Base-by-base conservation (phyloP, 2,329 filamentous ascomycete species). In the Aureobasidium lini region DNA sequence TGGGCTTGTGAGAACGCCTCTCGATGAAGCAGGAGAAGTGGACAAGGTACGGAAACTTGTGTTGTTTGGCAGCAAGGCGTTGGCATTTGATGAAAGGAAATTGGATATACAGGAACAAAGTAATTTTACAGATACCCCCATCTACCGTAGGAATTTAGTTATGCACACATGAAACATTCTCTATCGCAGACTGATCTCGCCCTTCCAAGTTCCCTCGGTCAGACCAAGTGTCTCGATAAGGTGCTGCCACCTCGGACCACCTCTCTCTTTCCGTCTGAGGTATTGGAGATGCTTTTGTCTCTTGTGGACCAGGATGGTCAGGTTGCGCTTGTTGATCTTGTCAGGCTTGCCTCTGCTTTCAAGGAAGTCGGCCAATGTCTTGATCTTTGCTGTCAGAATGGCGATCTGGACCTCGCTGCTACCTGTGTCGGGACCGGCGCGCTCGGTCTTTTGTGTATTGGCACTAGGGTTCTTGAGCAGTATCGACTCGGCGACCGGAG, bases 351-450 rank as follows among this genome's bases (percentile, higher is more conserved):
- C 89, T 66, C 84, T 82, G 43, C 77, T 80, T 68, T 87, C 81
- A 54, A 96, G 75, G 64, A 87, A 85, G 65, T 88, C 81, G 15
- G 88, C 86, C 52, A 99, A 73, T 28, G 87, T 85, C 63, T 90
- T 81, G 71, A 99, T 99, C 81, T 96, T 97, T 60, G 90, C 84
- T 3, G 94, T 99, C 71, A 99, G 75, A 66, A 99, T 95, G 47
- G 91, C 92, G 65, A 95, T 90, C 78, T 99, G 94, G n/a, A 99
- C 95, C 76, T 99, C 94, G 6, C 90, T 90, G 67, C 90, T 95
- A 37, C 94, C 94, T 0, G 93, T 99, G 71, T 99, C 94, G 5
- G 88, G 88, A 0, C 94, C 94, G n/a, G 86, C 84, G 34, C 95
- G 87, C 50, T 82, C 81, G 46, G 62, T 67, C 65, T 82, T 82